phyloP scores from a whole-genome alignment of 345 rosid genomes.

The Eucalyptus lansdowneana region DNA sequence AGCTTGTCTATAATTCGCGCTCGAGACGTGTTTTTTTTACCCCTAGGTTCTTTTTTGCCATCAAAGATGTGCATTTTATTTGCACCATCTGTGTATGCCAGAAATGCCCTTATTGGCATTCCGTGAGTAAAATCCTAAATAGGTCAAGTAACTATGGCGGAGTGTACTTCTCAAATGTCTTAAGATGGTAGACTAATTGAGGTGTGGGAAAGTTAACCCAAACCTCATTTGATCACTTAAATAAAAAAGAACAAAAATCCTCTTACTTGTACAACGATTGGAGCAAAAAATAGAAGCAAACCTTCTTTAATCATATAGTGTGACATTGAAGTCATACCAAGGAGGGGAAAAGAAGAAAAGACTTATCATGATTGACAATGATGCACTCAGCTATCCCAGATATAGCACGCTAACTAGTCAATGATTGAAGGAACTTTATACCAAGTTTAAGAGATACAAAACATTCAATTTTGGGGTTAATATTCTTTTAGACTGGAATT shows the following conservation, averaged over 20 bases:
- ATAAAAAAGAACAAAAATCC: not conserved
- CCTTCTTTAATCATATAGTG: not conserved
- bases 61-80: not conserved
- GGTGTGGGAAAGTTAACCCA: not conserved
- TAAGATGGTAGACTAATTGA: not conserved
- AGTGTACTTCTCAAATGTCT: not conserved
- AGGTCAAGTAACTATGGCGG: not conserved
- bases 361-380: not conserved
- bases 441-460: not conserved
- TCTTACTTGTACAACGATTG: not conserved
- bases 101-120: not conserved
- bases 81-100: not conserved
- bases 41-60: not conserved
- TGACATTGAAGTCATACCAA: not conserved
- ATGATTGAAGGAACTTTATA: not conserved
- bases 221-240: not conserved
- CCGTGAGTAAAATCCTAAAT: not conserved
- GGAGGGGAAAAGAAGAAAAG: not conserved
- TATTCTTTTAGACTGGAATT: not conserved
- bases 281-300: not conserved
- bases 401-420: not conserved
- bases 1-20: not conserved
- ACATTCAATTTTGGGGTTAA: not conserved
- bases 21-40: not conserved
- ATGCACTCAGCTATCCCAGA: not conserved